Evolutionary conservation across 2,329 filamentous ascomycete species (phyloP).

Genomic region (Fonsecaea monophora): DNA sequence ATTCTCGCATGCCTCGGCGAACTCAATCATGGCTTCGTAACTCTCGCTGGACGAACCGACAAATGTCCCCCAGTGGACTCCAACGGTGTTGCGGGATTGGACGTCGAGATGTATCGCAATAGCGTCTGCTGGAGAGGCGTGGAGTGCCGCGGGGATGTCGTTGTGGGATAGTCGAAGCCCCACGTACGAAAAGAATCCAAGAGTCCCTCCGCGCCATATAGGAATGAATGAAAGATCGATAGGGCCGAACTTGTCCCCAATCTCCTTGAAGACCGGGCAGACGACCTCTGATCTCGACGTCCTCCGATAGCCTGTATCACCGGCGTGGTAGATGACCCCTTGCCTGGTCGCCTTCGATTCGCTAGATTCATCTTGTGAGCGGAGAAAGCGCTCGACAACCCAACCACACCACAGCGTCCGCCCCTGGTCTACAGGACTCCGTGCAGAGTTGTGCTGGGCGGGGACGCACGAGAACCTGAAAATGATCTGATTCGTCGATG

Average conservation of each 20-base stretch:
- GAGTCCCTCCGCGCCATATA: conserved; percentile 53
- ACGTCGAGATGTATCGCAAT: conserved; percentile 57
- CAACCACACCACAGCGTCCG: conserved; percentile 57
- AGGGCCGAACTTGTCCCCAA: conserved; percentile 55
- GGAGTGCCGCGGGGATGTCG: conserved; percentile 53
- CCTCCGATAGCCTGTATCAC: conserved; percentile 58
- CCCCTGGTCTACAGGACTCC: conserved; percentile 49
- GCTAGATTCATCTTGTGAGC: conserved; percentile 40
- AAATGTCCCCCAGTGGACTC: conserved; percentile 59
- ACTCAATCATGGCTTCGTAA: conserved; percentile 30
- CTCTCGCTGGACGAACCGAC: conserved; percentile 29
- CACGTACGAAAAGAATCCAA: conserved; percentile 32
- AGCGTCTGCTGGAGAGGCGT: conserved; percentile 57
- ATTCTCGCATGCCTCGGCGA: conserved; percentile 24
- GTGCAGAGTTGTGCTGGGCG: conserved; percentile 55
- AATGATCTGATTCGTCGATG: conserved; percentile 24
- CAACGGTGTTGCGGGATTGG: conserved; percentile 55
- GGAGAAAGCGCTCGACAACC: conserved; percentile 42
- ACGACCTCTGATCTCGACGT: conserved; percentile 45
- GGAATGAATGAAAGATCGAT: conserved; percentile 59
- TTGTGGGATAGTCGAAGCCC: conserved; percentile 47
- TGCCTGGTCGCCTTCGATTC: conserved; percentile 26
- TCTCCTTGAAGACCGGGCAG: conserved; percentile 57
- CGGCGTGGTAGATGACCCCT: conserved; percentile 49
- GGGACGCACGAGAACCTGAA: conserved; percentile 31